Evolutionary conservation across 108 stramenopile genomes (phyloP).

Genomic region (Pseudonitzschia pungens): DNA sequence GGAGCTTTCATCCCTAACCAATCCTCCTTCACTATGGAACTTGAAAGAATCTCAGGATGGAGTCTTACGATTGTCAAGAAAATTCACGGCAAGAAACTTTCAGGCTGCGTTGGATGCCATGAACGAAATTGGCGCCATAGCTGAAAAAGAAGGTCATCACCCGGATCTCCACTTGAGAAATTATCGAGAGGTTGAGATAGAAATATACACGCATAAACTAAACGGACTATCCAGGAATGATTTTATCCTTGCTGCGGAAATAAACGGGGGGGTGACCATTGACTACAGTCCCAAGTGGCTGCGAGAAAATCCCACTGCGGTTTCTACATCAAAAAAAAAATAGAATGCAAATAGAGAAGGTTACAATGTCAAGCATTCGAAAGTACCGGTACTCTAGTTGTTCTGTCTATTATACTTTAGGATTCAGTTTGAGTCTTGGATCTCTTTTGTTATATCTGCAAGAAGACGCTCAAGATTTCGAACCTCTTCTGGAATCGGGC

Average conservation of each 20-base stretch:
- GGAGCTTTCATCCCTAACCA: conserved; percentile 28
- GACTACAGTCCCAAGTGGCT: conserved; percentile 90
- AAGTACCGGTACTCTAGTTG: too few species aligned
- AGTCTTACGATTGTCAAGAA: conserved; percentile 35
- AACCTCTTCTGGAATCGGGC: conserved; percentile 42
- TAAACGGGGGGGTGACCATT: conserved; percentile 59
- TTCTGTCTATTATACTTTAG: neutral
- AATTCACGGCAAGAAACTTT: conserved; percentile 61
- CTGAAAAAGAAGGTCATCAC: conserved; percentile 84
- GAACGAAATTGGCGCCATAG: conserved; percentile 75
- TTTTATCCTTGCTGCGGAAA: conserved; percentile 65
- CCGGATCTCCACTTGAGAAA: conserved; percentile 90
- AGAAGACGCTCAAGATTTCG: conserved; percentile 42
- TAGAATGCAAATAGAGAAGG: neutral
- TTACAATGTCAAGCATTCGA: neutral
- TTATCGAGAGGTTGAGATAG: conserved; percentile 85
- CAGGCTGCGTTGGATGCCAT: conserved; percentile 75
- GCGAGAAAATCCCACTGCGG: conserved; percentile 57
- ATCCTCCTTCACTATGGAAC: conserved; percentile 5
- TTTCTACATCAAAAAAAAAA: conserved; percentile 6
- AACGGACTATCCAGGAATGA: conserved; percentile 87
- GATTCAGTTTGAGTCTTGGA: neutral
- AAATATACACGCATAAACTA: conserved; percentile 79
- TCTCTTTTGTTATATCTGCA: conserved; percentile 39
- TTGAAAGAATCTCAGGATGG: conserved; percentile 31